Evolutionary conservation across 2,329 filamentous ascomycete genomes (phyloP).

Genomic region (Fonsecaea nubica): DNA sequence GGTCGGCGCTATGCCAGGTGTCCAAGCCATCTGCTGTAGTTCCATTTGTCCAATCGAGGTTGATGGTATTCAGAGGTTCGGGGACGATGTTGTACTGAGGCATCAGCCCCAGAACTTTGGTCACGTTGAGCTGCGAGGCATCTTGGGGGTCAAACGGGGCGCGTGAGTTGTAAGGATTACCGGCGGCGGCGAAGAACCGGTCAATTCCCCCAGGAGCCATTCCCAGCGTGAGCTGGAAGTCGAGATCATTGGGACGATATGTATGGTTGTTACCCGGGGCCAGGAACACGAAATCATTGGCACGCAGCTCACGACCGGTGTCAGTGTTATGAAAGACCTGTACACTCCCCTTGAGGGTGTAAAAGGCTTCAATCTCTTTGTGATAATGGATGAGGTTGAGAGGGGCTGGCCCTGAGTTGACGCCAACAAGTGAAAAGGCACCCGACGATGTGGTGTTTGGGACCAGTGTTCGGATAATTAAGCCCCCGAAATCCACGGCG

Average conservation of each 20-base stretch:
- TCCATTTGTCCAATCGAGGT: slow-evolving; percentile 34
- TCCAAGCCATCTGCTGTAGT: slow-evolving; percentile 32
- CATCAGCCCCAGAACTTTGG: slow-evolving; percentile 32
- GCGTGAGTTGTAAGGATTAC: slow-evolving; percentile 26
- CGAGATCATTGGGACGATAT: slow-evolving; percentile 33
- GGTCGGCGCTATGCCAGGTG: slow-evolving; percentile 34
- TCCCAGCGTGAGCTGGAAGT: slow-evolving; percentile 30
- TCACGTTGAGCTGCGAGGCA: slow-evolving; percentile 31
- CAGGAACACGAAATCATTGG: slow-evolving; percentile 35
- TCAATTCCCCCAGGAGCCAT: slow-evolving; percentile 35
- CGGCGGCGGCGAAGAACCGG: slow-evolving; percentile 29
- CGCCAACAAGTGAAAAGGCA: slow-evolving; percentile 28
- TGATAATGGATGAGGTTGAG: slow-evolving; percentile 35
- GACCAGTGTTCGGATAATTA: slow-evolving; percentile 34
- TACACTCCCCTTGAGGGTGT: slow-evolving; percentile 34
- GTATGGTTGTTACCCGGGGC: slow-evolving; percentile 37
- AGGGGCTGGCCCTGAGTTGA: slow-evolving; percentile 30
- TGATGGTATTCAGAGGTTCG: slow-evolving; percentile 32
- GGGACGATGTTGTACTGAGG: slow-evolving; percentile 33
- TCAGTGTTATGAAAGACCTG: slow-evolving; percentile 36
- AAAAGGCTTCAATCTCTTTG: slow-evolving; percentile 35
- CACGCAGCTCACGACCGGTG: slow-evolving; percentile 30
- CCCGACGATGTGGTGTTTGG: slow-evolving; percentile 32
- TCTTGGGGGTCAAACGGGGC: slow-evolving; percentile 32
- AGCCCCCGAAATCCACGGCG: slow-evolving; percentile 34